A percentile compares a stretch with the other conserved stretches of the same genome.
Conservation (phyloP, 164 flowering plant genomes). For the Macadamia integrifolia region DNA sequence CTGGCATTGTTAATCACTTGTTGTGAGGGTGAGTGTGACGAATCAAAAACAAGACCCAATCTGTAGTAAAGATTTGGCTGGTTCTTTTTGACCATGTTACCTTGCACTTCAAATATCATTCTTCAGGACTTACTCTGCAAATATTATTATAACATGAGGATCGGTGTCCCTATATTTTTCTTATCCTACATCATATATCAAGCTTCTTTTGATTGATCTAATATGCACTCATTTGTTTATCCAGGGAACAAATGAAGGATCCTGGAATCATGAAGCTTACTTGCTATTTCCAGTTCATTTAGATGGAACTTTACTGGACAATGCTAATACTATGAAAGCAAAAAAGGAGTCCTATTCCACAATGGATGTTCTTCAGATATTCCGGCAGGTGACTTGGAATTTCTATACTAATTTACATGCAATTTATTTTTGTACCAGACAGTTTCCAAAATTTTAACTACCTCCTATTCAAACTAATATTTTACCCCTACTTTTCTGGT, state of each 20-base stretch:
- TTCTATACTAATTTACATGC: background rate
- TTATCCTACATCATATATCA: background rate
- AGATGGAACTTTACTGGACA: constrained; percentile 91
- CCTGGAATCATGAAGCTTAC: constrained; percentile 91
- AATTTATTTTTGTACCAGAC: background rate
- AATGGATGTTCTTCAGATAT: constrained; percentile 79
- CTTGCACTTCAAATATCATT: background rate
- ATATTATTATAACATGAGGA: background rate
- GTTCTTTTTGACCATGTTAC: background rate
- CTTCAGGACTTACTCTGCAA: background rate
- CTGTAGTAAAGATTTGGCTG: background rate
- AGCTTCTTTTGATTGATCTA: background rate
- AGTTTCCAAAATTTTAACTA: background rate
- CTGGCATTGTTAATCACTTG: background rate
- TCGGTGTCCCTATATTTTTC: background rate
- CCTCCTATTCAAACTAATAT: no score
- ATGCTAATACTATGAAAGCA: constrained; percentile 61
- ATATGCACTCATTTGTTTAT: constrained; percentile 12
- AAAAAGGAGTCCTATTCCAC: constrained; percentile 85
- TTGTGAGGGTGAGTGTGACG: background rate
- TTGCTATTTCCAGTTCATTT: constrained; percentile 91
- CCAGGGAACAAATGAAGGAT: constrained; percentile 61
- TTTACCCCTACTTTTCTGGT: no score
- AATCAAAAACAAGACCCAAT: background rate
- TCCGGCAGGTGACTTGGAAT: constrained; percentile 64